Base-by-base conservation (phyloP, 768 basidiomycete species). In the Mycena metata region DNA sequence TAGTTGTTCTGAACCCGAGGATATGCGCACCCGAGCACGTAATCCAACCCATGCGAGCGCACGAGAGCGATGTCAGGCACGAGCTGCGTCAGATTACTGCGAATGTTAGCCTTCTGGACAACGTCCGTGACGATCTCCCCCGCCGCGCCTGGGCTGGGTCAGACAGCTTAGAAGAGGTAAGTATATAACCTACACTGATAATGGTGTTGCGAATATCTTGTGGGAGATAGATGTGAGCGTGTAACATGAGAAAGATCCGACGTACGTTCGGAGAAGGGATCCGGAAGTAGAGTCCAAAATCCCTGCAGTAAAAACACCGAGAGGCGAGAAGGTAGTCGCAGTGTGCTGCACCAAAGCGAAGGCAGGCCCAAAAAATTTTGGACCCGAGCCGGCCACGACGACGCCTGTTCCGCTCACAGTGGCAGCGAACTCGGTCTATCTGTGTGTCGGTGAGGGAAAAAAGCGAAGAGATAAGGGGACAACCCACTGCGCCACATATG, bases 131-230 rank as follows among this genome's bases (percentile, higher is more conserved):
- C 74, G 39, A 80, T 52, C 39, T 79, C 77, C 59, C 78, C 76
- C n/a, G 75, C 76, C 13, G 83, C 85, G 5, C 70, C 73, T 66
- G 81, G 82, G 66, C 55, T 19, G 62, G 26, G 15, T n/a, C 16
- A 43, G 33, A 41, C n/a, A n/a, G n/a, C n/a, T n/a, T n/a, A 52
- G 50, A 19, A 17, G n/a, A n/a, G n/a, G n/a, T n/a, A n/a, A n/a
- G 15, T 3, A n/a, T 10, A 23, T 56, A 83, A 21, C 80, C 76
- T 10, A 17, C 83, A 82, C 3, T 82, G 83, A 65, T 86, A 86
- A 23, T 78, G 78, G 68, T 85, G 84, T 69, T 84, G 81, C 17
- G 85, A 85, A 56, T 84, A 81, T n/a, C 83, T 83, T 69, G 36
- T 26, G 51, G 11, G 63, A 30, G 21, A 26, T 33, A 11, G 30